These are phyloP conservation scores for Hordeum marinum DNA, from an alignment of 176 grass and related monocot genomes.

Conservation along the genomic window DNA sequence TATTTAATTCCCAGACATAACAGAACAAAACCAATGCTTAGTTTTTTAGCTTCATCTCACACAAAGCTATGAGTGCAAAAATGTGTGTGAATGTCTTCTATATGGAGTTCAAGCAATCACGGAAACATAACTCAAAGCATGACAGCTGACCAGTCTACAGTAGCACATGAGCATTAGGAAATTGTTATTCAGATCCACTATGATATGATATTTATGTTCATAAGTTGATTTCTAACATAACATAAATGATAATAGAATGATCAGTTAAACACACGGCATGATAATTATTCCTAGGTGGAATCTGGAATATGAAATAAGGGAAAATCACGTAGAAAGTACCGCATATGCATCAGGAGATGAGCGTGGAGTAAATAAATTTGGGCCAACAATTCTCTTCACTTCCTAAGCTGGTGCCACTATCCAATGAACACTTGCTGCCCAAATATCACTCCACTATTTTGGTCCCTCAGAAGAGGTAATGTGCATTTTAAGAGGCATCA, in stretches of 20 bases:
- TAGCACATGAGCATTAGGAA: background rate
- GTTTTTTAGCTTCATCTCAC: background rate
- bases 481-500: slow-evolving; percentile 76
- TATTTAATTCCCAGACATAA: background rate
- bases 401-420: slow-evolving; percentile 61
- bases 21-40: background rate
- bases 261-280: background rate
- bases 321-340: slow-evolving; percentile 36
- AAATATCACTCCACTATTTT: slow-evolving; percentile 74
- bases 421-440: slow-evolving; percentile 68
- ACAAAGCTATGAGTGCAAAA: background rate
- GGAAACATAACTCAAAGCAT: slow-evolving; percentile 10
- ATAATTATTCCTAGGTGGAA: background rate
- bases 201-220: background rate
- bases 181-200: background rate
- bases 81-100: background rate
- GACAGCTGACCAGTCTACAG: background rate
- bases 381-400: slow-evolving; percentile 57
- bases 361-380: slow-evolving; percentile 65
- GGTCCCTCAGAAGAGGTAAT: slow-evolving; percentile 69
- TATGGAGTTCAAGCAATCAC: background rate
- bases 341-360: slow-evolving; percentile 78
- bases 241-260: background rate
- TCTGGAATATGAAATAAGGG: background rate
- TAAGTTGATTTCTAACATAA: background rate